Conservation (phyloP, 2,329 filamentous ascomycete genomes). For the Fusarium falciforme region DNA sequence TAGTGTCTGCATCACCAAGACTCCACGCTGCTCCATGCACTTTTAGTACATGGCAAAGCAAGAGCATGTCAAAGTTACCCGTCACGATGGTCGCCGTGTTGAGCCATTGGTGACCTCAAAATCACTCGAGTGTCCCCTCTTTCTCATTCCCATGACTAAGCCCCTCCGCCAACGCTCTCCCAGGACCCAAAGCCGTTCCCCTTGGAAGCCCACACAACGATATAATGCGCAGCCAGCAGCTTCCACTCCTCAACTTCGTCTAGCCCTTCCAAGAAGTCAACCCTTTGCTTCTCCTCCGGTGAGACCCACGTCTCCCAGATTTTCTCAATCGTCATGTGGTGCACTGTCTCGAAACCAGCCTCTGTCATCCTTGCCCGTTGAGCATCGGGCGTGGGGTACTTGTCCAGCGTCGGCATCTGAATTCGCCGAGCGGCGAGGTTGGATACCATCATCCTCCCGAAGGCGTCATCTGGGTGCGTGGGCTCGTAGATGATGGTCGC, state of each 20-base stretch:
- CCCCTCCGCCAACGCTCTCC: conserved; percentile 22
- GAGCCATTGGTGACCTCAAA: neutral
- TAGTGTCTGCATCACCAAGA: neutral
- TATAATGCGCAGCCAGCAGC: conserved; percentile 87
- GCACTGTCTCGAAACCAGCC: conserved; percentile 69
- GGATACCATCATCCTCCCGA: conserved; percentile 90
- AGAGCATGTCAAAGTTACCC: neutral
- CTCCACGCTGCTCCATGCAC: neutral
- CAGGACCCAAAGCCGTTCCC: conserved; percentile 38
- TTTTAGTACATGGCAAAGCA: neutral
- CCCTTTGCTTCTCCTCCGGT: conserved; percentile 78
- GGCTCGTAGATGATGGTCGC: conserved; percentile 88
- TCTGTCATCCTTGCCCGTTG: conserved; percentile 75
- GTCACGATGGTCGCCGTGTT: neutral
- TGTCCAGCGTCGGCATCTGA: conserved; percentile 82
- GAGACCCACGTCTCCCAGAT: conserved; percentile 83
- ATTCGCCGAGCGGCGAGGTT: conserved; percentile 89
- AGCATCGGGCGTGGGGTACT: conserved; percentile 74
- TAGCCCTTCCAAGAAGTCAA: conserved; percentile 84
- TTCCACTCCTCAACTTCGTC: conserved; percentile 97
- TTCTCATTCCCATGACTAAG: neutral
- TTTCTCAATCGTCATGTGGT: conserved; percentile 59
- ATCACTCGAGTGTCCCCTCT: neutral
- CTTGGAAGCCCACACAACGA: conserved; percentile 88
- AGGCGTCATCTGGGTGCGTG: conserved; percentile 83